Evolutionary conservation across 352 stramenopile species (phyloP), one percentile per base, ranked within the genome.

Genomic region (Pythium brachiatum): DNA sequence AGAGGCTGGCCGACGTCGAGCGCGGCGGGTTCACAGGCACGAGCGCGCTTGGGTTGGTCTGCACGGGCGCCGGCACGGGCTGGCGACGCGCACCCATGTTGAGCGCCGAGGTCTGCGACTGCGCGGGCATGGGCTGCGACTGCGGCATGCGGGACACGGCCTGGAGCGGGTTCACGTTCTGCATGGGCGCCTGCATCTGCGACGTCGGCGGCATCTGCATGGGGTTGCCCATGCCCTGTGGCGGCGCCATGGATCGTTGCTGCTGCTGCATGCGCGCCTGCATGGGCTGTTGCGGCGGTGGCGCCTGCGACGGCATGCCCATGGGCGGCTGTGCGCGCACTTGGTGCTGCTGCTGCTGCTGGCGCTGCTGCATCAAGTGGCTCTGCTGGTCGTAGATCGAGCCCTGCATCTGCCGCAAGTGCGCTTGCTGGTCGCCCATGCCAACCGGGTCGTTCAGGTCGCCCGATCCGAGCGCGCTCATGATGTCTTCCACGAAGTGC

Each of bases 401-500:
- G 46, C 62, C 71, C 27, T 70, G 73, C 59, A 88, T 81, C 50
- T 84, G 77, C 4, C 72, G 68, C 36, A 89, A 47, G 55, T 83
- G 75, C 23, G 46, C 53, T 18, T 73, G 68, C 66, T 89, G 79
- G 29, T 78, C 70, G 27, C 56, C 68, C 74, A 79, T 79, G 23
- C 70, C 69, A 16, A 85, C 73, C 2, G 62, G 51, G 38, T 73
- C 62, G 23, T 76, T 76, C 8, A 89, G 68, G 62, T 89, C 80
- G 29, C 57, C 54, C 20, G 73, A 74, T n/a, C 75, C 78, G 21
- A 91, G 70, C 41, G 75, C 78, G 55, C 68, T 75, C 38, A 91
- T 73, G 39, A 91, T 79, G 47, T 91, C 82, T 46, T 91, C 81
- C 15, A 91, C 76, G 47, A 89, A 87, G 29, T 78, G 77, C 57